Percentiles rank a stretch among this genome's conserved stretches.
These are phyloP conservation scores for Hypoxylon cercidicola DNA, from an alignment of 495 filamentous ascomycete genomes.

Conservation along the genomic window DNA sequence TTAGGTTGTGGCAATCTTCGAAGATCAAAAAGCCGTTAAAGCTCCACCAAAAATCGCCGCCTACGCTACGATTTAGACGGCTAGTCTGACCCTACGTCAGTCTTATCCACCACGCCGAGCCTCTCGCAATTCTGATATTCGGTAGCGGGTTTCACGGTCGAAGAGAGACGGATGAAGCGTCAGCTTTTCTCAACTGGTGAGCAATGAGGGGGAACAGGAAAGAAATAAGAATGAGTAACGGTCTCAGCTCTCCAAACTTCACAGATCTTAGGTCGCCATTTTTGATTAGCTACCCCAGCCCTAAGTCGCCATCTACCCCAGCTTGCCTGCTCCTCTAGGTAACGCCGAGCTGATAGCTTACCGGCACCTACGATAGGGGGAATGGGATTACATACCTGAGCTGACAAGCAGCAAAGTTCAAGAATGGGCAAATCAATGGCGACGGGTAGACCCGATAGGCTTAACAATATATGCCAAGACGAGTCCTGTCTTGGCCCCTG, in stretches of 20 bases:
- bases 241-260: background rate
- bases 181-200: background rate
- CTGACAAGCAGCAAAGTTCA: background rate
- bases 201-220: background rate
- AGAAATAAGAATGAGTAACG: background rate
- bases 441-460: conserved; percentile 13
- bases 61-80: conserved; percentile 3
- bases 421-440: background rate
- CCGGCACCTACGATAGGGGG: conserved; percentile 3
- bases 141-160: background rate
- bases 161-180: background rate
- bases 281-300: background rate
- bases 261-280: too few species aligned
- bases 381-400: conserved; percentile 18
- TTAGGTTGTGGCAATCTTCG: conserved; percentile 11
- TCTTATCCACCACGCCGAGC: conserved; percentile 13
- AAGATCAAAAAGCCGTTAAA: conserved; percentile 12
- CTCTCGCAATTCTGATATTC: background rate
- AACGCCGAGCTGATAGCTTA: conserved; percentile 13
- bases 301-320: conserved; percentile 7
- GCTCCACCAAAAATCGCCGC: conserved; percentile 26
- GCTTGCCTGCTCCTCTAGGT: conserved; percentile 5
- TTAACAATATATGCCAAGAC: conserved; percentile 1
- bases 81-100: conserved; percentile 20
- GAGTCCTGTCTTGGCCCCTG: conserved; percentile 3